Evolutionary conservation across 2,329 filamentous ascomycete genomes (phyloP).

Genomic region (Teratosphaeria destructans): DNA sequence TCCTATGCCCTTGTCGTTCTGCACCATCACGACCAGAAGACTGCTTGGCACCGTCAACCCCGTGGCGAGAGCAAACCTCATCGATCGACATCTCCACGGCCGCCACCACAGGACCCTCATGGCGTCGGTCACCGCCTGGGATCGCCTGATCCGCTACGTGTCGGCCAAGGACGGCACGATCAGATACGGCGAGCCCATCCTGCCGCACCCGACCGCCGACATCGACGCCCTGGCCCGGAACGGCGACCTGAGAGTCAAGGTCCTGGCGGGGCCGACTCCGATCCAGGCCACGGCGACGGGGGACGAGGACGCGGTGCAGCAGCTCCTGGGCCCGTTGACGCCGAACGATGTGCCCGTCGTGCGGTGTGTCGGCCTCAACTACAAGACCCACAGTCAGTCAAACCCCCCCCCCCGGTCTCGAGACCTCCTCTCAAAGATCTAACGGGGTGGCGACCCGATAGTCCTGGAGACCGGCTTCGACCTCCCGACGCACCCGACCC

Average conservation of each 20-base stretch:
- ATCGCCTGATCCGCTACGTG: constrained; percentile 62
- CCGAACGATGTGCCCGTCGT: constrained; percentile 45
- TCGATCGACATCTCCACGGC: background rate
- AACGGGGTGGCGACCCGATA: constrained; percentile 1
- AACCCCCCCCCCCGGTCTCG: no score
- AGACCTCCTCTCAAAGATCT: background rate
- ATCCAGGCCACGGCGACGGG: constrained; percentile 42
- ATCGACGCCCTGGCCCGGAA: constrained; percentile 24
- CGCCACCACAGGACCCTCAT: constrained; percentile 4
- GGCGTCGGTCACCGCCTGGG: constrained; percentile 14
- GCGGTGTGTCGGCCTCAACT: constrained; percentile 51
- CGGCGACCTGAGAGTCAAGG: constrained; percentile 41
- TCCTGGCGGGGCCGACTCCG: constrained; percentile 38
- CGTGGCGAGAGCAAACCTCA: background rate
- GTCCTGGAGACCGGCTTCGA: constrained; percentile 48
- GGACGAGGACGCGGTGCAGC: constrained; percentile 44
- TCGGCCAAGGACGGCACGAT: constrained; percentile 58
- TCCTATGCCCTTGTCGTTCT: background rate
- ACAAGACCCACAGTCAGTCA: constrained; percentile 40
- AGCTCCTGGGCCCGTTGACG: constrained; percentile 43
- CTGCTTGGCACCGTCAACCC: background rate
- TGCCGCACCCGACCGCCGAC: constrained; percentile 14
- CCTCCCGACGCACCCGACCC: constrained; percentile 58
- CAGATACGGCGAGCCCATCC: constrained; percentile 66
- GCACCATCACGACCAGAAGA: background rate